A percentile compares a stretch with the other conserved stretches of the same genome.
Evolutionary conservation across 345 rosid genomes (phyloP).

Genomic region (Dimocarpus longan): DNA sequence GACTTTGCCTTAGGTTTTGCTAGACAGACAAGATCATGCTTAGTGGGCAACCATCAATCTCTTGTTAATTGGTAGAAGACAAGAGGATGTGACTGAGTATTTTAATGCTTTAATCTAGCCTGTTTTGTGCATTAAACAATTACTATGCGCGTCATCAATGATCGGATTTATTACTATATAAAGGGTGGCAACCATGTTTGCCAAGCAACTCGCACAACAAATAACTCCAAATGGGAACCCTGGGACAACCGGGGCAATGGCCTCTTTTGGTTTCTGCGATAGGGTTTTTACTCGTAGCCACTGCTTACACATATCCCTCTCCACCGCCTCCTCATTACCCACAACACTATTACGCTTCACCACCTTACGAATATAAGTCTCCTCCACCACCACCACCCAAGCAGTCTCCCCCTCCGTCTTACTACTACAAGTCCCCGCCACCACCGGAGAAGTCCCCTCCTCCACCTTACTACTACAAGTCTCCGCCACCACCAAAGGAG

Average conservation of each 20-base stretch:
- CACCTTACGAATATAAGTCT: not conserved
- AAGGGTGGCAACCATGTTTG: not conserved
- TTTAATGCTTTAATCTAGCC: slow-evolving; percentile 28
- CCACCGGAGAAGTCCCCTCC: not conserved
- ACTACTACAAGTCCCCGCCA: not conserved
- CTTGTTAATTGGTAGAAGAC: not conserved
- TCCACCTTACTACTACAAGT: not conserved
- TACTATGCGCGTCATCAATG: not conserved
- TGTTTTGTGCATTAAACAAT: slow-evolving; percentile 4
- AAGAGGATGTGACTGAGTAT: not conserved
- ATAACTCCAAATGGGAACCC: slow-evolving; percentile 30
- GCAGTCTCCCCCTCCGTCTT: not conserved
- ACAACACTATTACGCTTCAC: not conserved
- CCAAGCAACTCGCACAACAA: slow-evolving; percentile 7
- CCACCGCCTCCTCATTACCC: not conserved
- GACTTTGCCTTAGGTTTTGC: too few species aligned
- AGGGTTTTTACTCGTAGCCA: not conserved
- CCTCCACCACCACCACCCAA: not conserved
- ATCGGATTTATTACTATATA: slow-evolving; percentile 27
- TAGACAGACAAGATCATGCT: not conserved
- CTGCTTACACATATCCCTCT: slow-evolving; percentile 20
- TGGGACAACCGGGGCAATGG: slow-evolving; percentile 13
- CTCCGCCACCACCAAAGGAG: not conserved
- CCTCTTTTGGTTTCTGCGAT: not conserved
- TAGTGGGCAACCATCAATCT: slow-evolving; percentile 12